Evolutionary conservation across 179 eudicot species (phyloP).

Genomic region (Camellia oleifera): DNA sequence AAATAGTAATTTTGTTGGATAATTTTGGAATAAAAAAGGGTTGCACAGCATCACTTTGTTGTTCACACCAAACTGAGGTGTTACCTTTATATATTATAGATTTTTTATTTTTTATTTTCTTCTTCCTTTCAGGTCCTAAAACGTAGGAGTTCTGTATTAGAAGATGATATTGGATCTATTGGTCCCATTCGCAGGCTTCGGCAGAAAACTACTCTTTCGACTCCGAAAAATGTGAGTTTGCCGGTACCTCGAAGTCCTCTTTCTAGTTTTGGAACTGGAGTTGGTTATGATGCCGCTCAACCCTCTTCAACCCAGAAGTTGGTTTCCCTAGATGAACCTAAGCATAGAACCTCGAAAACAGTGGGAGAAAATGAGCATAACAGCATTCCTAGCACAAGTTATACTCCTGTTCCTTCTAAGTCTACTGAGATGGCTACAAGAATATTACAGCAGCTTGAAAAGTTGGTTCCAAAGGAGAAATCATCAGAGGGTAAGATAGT

Average conservation of each 20-base stretch:
- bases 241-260: slow-evolving; percentile 32
- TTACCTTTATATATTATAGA: too few relatives aligned
- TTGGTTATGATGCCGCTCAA: slow-evolving; percentile 31
- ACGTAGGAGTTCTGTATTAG: slow-evolving; percentile 75
- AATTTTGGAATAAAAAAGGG: too few relatives aligned
- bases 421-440: slow-evolving; percentile 74
- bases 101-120: neutral
- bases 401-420: slow-evolving; percentile 53
- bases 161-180: slow-evolving; percentile 68
- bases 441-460: slow-evolving; percentile 80
- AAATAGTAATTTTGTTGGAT: too few relatives aligned
- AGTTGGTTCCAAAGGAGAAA: slow-evolving; percentile 57
- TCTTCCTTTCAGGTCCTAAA: slow-evolving; percentile 60
- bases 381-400: slow-evolving; percentile 35
- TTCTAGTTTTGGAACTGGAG: slow-evolving; percentile 27
- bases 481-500: slow-evolving; percentile 39
- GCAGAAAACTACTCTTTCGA: slow-evolving; percentile 72
- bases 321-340: slow-evolving; percentile 16
- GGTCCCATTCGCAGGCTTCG: slow-evolving; percentile 86
- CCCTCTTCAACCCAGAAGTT: slow-evolving; percentile 29
- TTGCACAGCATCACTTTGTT: too few relatives aligned
- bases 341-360: slow-evolving; percentile 26
- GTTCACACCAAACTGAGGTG: too few relatives aligned
- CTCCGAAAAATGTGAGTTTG: slow-evolving; percentile 35
- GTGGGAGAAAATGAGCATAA: slow-evolving; percentile 28